phyloP scores from a whole-genome alignment of 257 asterid genomes.

The Penstemon eatonii region DNA sequence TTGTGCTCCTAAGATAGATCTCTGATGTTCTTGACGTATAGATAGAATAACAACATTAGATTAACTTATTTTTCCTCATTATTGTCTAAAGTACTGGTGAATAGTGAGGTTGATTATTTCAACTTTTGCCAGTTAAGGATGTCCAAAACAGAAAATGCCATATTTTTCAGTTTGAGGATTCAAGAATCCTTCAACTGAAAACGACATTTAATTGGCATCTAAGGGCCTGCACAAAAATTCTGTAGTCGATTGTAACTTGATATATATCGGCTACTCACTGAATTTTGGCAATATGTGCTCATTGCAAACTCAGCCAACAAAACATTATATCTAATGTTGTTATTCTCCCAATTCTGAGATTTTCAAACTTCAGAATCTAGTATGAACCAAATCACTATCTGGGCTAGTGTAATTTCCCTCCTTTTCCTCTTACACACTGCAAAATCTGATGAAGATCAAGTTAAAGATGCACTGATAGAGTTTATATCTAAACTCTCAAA shows the following conservation, averaged over 20 bases:
- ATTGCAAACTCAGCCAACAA: constrained; percentile 37
- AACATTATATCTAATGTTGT: constrained; percentile 19
- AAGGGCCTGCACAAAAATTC: constrained; percentile 36
- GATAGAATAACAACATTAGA: constrained; percentile 10
- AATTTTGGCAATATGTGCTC: constrained; percentile 27
- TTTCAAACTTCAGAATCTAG: constrained; percentile 22
- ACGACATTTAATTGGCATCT: constrained; percentile 20
- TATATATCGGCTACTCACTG: constrained; percentile 12
- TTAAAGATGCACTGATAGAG: constrained; percentile 31
- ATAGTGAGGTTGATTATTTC: constrained; percentile 3
- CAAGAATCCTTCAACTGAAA: constrained; percentile 37
- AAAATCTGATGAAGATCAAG: constrained; percentile 39
- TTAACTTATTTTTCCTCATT: not conserved
- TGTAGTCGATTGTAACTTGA: not conserved
- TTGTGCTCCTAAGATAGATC: not conserved
- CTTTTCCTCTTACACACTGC: constrained; percentile 26
- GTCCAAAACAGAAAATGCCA: not conserved
- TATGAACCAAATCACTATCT: constrained; percentile 37
- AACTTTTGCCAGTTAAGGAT: constrained; percentile 21
- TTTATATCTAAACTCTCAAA: constrained; percentile 44
- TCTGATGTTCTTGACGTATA: constrained; percentile 6
- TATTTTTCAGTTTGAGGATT: constrained; percentile 21
- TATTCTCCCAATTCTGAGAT: constrained; percentile 25
- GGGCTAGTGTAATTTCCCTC: constrained; percentile 33
- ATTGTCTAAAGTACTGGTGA: not conserved